Evolutionary conservation across 345 rosid genomes (phyloP).

Genomic region (Schrenkiella parvula): DNA sequence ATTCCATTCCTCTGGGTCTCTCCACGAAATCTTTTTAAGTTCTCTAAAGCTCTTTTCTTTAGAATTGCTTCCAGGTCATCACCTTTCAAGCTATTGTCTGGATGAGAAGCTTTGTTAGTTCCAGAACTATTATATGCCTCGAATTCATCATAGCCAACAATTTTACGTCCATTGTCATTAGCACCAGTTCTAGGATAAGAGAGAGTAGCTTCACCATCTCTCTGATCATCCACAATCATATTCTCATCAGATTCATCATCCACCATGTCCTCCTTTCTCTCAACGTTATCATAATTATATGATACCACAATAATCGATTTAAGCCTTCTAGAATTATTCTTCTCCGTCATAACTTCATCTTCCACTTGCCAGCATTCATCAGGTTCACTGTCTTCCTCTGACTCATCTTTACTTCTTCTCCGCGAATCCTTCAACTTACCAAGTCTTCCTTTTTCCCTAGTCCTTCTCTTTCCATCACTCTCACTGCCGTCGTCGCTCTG

Average conservation of each 20-base stretch:
- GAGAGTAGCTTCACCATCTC: conserved; percentile 31
- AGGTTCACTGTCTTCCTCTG: conserved; percentile 30
- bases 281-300: conserved; percentile 31
- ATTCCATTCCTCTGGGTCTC: conserved; percentile 26
- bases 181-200: conserved; percentile 20
- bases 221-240: conserved; percentile 17
- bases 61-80: conserved; percentile 62
- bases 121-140: conserved; percentile 15
- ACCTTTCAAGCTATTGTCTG: conserved; percentile 21
- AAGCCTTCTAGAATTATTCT: conserved; percentile 39
- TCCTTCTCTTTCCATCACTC: conserved; percentile 42
- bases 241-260: conserved; percentile 18
- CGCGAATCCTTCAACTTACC: conserved; percentile 22
- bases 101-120: conserved; percentile 27
- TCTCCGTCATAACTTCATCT: conserved; percentile 35
- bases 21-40: conserved; percentile 60
- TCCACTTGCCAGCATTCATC: conserved; percentile 31
- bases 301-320: conserved; percentile 55
- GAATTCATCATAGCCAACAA: conserved; percentile 23
- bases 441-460: conserved; percentile 14
- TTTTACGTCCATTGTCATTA: conserved; percentile 18
- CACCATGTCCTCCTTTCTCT: conserved; percentile 46
- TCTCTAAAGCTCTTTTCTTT: conserved; percentile 74
- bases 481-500: conserved; percentile 30
- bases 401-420: conserved; percentile 33